These are phyloP conservation scores for Pseudophaeomoniella oleicola DNA, from an alignment of 2,329 filamentous ascomycete genomes.

Conservation along the genomic window DNA sequence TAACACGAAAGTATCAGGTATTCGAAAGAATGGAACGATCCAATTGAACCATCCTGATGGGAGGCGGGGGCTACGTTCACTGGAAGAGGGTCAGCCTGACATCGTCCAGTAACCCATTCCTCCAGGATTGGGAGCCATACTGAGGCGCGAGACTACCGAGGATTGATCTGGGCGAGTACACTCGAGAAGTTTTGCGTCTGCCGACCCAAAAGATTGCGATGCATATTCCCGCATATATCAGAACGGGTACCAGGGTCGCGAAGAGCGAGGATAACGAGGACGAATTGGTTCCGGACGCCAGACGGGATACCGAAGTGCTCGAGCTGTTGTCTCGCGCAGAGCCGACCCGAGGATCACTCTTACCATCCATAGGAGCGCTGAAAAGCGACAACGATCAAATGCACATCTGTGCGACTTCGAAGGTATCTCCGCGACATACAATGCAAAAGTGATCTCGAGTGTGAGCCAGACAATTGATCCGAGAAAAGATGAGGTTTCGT, in stretches of 20 bases:
- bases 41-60: slow-evolving; percentile 21
- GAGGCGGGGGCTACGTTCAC: slow-evolving; percentile 16
- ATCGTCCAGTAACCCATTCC: slow-evolving; percentile 5
- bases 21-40: slow-evolving; percentile 17
- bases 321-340: slow-evolving; percentile 28
- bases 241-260: slow-evolving; percentile 39
- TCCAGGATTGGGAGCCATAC: too few relatives aligned
- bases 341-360: slow-evolving; percentile 27
- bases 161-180: slow-evolving; percentile 42
- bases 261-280: slow-evolving; percentile 28
- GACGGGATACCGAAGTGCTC: slow-evolving; percentile 21
- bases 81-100: slow-evolving; percentile 5
- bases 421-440: too few relatives aligned
- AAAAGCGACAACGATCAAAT: background rate
- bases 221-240: slow-evolving; percentile 34
- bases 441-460: too few relatives aligned
- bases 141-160: slow-evolving; percentile 33
- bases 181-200: slow-evolving; percentile 33
- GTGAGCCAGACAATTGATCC: too few relatives aligned
- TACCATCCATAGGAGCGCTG: background rate
- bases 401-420: too few relatives aligned
- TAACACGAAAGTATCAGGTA: slow-evolving; percentile 60
- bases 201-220: slow-evolving; percentile 37
- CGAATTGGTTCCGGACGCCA: slow-evolving; percentile 22
- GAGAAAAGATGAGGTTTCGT: too few relatives aligned